Percentiles rank a stretch among this genome's conserved stretches.
These are phyloP conservation scores for Thelonectria olida DNA, from an alignment of 2,329 filamentous ascomycete species.

Conservation along the genomic window DNA sequence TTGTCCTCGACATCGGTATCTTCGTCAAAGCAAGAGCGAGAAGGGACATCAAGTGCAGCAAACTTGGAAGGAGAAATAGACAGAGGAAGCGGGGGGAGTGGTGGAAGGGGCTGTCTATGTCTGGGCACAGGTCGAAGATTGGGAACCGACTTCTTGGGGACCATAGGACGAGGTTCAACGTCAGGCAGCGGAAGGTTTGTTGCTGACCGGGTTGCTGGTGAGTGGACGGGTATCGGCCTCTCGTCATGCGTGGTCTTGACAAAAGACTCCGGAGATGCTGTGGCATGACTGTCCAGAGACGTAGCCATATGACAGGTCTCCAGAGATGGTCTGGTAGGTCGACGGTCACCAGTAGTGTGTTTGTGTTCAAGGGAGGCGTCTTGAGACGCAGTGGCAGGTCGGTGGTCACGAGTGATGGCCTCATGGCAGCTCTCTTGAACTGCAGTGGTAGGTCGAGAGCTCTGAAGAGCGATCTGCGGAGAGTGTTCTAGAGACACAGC, in stretches of 20 bases:
- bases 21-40: constrained; percentile 61
- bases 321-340: constrained; percentile 4
- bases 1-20: constrained; percentile 50
- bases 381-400: no score
- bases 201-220: constrained; percentile 35
- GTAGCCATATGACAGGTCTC: constrained; percentile 8
- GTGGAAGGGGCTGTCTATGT: constrained; percentile 23
- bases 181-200: constrained; percentile 31
- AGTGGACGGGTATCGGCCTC: constrained; percentile 23
- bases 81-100: neutral
- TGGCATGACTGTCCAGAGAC: neutral
- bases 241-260: no score
- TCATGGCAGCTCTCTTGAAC: neutral
- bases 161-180: constrained; percentile 30
- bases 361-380: neutral
- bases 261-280: no score
- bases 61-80: neutral
- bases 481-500: neutral
- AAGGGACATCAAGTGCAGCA: constrained; percentile 43
- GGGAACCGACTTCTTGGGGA: constrained; percentile 41
- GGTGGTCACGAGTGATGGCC: neutral
- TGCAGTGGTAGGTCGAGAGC: no score
- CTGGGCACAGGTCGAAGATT: constrained; percentile 36
- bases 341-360: neutral
- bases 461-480: no score